Conservation (phyloP, 2,329 filamentous ascomycete genomes). For the Phaeosphaeria sp. region DNA sequence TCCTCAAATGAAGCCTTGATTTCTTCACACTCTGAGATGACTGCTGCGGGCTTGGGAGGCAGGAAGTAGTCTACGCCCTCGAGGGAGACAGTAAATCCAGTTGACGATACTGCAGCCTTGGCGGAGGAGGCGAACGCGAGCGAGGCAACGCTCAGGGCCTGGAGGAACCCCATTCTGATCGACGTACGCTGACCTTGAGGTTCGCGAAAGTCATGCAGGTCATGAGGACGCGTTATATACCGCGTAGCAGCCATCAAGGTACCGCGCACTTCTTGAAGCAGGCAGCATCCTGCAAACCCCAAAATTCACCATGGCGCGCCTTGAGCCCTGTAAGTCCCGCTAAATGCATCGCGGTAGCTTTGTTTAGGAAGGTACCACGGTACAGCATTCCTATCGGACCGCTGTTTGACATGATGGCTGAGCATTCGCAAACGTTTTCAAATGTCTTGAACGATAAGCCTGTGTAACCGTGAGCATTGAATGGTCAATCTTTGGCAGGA, state of each 20-base stretch:
- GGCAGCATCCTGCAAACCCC: neutral
- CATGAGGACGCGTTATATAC: neutral
- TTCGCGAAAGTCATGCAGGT: neutral
- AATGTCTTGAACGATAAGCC: constrained; percentile 11
- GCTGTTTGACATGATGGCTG: neutral
- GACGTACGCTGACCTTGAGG: neutral
- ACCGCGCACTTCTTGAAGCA: neutral
- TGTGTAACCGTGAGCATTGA: neutral
- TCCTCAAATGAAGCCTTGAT: constrained; percentile 25
- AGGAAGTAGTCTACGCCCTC: constrained; percentile 51
- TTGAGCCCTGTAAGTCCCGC: neutral
- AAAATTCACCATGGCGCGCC: neutral
- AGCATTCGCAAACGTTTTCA: neutral
- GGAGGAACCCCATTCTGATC: constrained; percentile 17
- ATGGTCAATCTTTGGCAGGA: neutral
- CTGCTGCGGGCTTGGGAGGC: constrained; percentile 46
- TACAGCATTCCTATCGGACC: neutral
- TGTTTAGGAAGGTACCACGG: neutral
- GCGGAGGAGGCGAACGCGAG: constrained; percentile 10
- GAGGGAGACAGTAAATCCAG: constrained; percentile 51
- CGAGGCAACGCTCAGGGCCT: constrained; percentile 8
- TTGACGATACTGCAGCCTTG: constrained; percentile 36
- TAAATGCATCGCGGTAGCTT: neutral
- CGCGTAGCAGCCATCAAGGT: neutral
- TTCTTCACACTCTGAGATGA: constrained; percentile 29